Percentiles rank a stretch among this genome's conserved stretches.
Evolutionary conservation across 257 asterid genomes (phyloP).

Genomic region (Ehretia macrophylla): DNA sequence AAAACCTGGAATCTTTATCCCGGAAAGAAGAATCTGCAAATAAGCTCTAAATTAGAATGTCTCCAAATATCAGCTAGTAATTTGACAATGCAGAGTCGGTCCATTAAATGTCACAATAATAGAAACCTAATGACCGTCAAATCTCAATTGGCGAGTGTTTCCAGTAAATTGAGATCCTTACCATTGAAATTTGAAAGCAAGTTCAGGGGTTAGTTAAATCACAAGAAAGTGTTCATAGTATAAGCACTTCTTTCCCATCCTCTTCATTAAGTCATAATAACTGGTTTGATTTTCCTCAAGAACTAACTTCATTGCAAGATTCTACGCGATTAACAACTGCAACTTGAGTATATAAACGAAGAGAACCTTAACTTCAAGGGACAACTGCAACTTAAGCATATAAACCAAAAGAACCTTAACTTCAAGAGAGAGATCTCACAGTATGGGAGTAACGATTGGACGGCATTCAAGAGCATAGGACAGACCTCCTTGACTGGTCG

Average conservation of each 20-base stretch:
- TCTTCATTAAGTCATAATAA: too few species aligned
- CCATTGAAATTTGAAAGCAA: neutral
- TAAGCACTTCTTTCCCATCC: too few species aligned
- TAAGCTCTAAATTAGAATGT: slow-evolving; percentile 27
- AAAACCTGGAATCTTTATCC: slow-evolving; percentile 67
- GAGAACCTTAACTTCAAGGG: too few species aligned
- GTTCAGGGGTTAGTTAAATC: neutral
- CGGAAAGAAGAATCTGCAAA: slow-evolving; percentile 79
- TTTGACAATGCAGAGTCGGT: neutral
- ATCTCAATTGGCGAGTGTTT: too few species aligned
- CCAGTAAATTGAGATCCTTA: neutral
- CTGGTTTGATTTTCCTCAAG: too few species aligned
- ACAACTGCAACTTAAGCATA: too few species aligned
- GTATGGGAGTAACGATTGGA: slow-evolving; percentile 69
- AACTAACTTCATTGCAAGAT: too few species aligned
- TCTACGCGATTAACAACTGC: too few species aligned
- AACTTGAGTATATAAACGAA: too few species aligned
- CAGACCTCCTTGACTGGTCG: slow-evolving; percentile 82
- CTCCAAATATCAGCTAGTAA: slow-evolving; percentile 12
- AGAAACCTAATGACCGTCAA: neutral
- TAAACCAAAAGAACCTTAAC: too few species aligned
- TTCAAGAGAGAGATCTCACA: slow-evolving; percentile 52
- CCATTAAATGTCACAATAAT: neutral
- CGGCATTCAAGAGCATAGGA: slow-evolving; percentile 75
- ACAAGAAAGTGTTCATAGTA: too few species aligned